Base-by-base conservation (phyloP, 805 yeast species). In the Hemisphaericaspora nanyangensis region DNA sequence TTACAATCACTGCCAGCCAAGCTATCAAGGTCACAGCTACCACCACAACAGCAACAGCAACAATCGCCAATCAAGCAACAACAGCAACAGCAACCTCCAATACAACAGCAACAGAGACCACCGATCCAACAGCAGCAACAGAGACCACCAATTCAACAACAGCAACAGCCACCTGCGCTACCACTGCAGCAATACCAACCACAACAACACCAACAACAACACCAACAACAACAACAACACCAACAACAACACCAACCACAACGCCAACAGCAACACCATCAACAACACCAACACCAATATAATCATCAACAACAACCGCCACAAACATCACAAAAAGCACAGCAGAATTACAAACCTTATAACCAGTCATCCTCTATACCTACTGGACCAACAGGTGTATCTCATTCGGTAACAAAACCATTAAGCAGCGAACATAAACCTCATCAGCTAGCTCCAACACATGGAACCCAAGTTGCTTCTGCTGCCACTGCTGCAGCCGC, bases 401-500 rank as follows among this genome's bases (percentile, higher is more conserved):
- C 43, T 25, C 40, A 40, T 30, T 34, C 47, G 11, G 38, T 47
- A 8, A 39, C 41, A 17, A 34, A 34, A 33, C 55, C 47, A 51
- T 29, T 44, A 17, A 38, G 26, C 10, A 30, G 32, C 13, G 40
- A 39, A 24, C 46, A 47, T 19, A 50, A 57, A 43, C 59, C 64
- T 37, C 54, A 43, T 41, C 63, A 56, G 44, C 61, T 50, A 13
- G 37, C 45, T 55, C 42, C 40, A 35, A 29, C 35, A n/a, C 6
- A 35, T 8, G 31, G 43, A 13, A 22, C 36, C 11, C 35, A 38
- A 19, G 29, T 32, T 4, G 29, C 34, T 5, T 16, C 44, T 24
- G 29, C 32, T 29, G n/a, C 44, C 20, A 15, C 32, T 20, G 25
- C 37, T 30, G 17, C 18, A 16, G 18, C 29, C 8, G 31, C 31